Conservation (phyloP, 805 yeast genomes). For the Peterozyma xylosa region DNA sequence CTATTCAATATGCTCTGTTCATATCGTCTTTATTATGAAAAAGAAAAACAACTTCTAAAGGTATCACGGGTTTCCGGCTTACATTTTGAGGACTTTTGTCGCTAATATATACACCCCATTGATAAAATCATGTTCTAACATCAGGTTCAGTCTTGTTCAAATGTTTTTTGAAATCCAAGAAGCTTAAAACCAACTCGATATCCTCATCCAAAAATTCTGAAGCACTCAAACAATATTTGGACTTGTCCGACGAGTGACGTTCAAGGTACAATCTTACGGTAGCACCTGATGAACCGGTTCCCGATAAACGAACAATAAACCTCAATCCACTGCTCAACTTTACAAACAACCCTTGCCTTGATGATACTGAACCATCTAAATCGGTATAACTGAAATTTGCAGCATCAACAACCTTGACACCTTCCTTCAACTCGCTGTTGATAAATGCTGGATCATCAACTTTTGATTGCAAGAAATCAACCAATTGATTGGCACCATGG, state of each 20-base stretch:
- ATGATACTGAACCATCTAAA: constrained; percentile 84
- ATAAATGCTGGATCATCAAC: constrained; percentile 31
- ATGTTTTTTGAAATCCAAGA: constrained; percentile 63
- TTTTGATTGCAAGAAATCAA: constrained; percentile 38
- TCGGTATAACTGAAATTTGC: constrained; percentile 92
- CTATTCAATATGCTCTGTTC: too few relatives aligned
- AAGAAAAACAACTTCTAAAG: too few relatives aligned
- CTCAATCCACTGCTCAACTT: constrained; percentile 78
- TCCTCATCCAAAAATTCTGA: constrained; percentile 62
- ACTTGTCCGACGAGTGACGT: constrained; percentile 58
- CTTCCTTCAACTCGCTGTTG: constrained; percentile 46
- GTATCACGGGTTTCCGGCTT: too few relatives aligned
- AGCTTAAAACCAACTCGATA: constrained; percentile 53
- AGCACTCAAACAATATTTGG: constrained; percentile 43
- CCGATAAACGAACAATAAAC: constrained; percentile 84
- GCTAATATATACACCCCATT: too few relatives aligned
- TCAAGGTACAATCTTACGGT: constrained; percentile 91
- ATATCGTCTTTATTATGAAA: too few relatives aligned
- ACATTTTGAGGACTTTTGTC: too few relatives aligned
- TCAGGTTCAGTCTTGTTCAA: constrained; percentile 84
- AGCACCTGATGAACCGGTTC: constrained; percentile 97
- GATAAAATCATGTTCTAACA: constrained; percentile 56
- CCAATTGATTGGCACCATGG: constrained; percentile 67
- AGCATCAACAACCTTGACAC: constrained; percentile 58
- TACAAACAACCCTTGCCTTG: constrained; percentile 82